Evolutionary conservation across 2,329 filamentous ascomycete genomes (phyloP).

Genomic region (Fusarium torulosum): DNA sequence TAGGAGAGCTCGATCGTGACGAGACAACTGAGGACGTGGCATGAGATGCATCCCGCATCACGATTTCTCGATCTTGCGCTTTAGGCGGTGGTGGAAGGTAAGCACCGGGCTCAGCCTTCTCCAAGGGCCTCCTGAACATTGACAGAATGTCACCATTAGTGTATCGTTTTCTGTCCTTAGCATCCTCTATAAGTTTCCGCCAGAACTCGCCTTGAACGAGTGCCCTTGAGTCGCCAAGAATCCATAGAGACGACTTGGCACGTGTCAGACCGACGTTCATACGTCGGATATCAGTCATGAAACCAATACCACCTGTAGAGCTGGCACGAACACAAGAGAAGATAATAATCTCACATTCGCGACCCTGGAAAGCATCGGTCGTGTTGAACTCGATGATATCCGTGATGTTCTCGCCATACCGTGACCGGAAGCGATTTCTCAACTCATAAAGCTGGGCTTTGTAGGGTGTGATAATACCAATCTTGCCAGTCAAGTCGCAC

Average conservation of each 20-base stretch:
- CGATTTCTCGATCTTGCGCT: constrained; percentile 30
- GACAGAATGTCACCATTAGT: constrained; percentile 73
- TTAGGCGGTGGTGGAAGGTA: constrained; percentile 31
- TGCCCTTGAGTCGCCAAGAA: constrained; percentile 90
- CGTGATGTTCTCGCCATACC: constrained; percentile 80
- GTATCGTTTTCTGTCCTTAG: constrained; percentile 79
- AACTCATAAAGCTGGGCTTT: constrained; percentile 91
- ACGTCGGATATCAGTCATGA: constrained; percentile 96
- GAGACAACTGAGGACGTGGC: constrained; percentile 17
- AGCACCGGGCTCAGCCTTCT: constrained; percentile 50
- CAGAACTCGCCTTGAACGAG: constrained; percentile 91
- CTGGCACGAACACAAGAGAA: constrained; percentile 98
- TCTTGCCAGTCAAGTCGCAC: constrained; percentile 81
- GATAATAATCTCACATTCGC: constrained; percentile 97
- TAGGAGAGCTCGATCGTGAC: constrained; percentile 33
- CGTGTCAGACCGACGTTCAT: constrained; percentile 99
- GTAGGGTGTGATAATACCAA: constrained; percentile 98
- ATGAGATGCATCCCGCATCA: constrained; percentile 40
- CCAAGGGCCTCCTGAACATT: constrained; percentile 61
- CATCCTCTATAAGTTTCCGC: constrained; percentile 86
- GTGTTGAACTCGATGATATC: constrained; percentile 96
- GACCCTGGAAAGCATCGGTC: constrained; percentile 96
- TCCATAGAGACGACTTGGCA: constrained; percentile 96
- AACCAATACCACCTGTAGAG: constrained; percentile 94
- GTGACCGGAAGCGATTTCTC: constrained; percentile 77